A percentile compares a stretch with the other conserved stretches of the same genome.
These are phyloP conservation scores for Podaxis rugospora DNA, from an alignment of 768 basidiomycete genomes.

Conservation along the genomic window DNA sequence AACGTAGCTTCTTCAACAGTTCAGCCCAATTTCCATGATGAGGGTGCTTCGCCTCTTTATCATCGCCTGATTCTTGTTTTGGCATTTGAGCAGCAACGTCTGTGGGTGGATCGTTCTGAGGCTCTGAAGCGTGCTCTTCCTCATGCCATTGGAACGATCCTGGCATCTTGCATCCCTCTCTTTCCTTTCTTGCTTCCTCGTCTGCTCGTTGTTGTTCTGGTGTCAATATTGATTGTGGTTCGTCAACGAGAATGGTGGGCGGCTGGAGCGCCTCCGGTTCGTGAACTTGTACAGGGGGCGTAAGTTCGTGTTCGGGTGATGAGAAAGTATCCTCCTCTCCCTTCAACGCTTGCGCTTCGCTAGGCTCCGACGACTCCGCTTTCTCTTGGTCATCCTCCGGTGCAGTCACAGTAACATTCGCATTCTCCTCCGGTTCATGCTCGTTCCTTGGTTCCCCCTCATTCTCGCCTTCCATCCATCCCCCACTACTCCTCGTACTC, in stretches of 20 bases:
- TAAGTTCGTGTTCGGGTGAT: not conserved
- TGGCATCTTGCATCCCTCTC: not conserved
- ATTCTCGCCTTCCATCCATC: conserved; percentile 20
- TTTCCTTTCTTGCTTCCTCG: not conserved
- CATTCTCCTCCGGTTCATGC: conserved; percentile 31
- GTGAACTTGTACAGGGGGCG: not conserved
- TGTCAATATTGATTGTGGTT: not conserved
- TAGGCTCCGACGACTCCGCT: not conserved
- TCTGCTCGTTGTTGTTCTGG: not conserved
- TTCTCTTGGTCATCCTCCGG: conserved; percentile 16
- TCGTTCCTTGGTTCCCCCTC: conserved; percentile 23
- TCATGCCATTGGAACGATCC: conserved; percentile 4
- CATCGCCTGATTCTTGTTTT: not conserved
- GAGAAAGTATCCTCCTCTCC: not conserved
- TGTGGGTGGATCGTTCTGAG: not conserved
- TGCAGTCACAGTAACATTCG: conserved; percentile 35
- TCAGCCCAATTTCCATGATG: not conserved
- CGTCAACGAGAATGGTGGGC: not conserved
- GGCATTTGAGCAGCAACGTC: not conserved
- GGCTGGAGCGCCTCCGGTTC: not conserved
- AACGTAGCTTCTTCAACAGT: not conserved
- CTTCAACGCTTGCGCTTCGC: not conserved
- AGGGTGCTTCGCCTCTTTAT: not conserved
- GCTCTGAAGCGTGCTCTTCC: not conserved
- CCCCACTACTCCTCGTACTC: conserved; percentile 16